Evolutionary conservation across 345 rosid genomes (phyloP).

Genomic region (Theobroma cacao): DNA sequence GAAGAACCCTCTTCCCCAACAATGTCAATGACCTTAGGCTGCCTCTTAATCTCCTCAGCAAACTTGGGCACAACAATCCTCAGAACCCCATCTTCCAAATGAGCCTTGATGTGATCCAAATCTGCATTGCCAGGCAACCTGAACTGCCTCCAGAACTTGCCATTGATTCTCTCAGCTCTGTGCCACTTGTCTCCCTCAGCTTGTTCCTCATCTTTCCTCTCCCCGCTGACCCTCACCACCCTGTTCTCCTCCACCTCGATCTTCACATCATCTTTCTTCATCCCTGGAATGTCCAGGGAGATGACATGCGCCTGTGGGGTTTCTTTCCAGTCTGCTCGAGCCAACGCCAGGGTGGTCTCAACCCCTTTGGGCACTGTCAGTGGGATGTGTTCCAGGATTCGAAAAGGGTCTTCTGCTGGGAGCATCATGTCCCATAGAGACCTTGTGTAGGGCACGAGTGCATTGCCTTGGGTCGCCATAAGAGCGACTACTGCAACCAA

Average conservation of each 20-base stretch:
- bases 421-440: slow-evolving; percentile 28
- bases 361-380: slow-evolving; percentile 27
- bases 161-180: slow-evolving; percentile 31
- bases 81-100: slow-evolving; percentile 33
- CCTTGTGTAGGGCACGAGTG: slow-evolving; percentile 23
- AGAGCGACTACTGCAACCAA: not conserved
- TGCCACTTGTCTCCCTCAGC: slow-evolving; percentile 40
- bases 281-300: slow-evolving; percentile 33
- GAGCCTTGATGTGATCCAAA: slow-evolving; percentile 31
- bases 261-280: slow-evolving; percentile 40
- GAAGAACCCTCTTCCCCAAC: slow-evolving; percentile 19
- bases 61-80: slow-evolving; percentile 29
- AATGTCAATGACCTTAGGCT: slow-evolving; percentile 39
- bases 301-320: slow-evolving; percentile 22
- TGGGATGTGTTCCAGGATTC: slow-evolving; percentile 41
- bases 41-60: slow-evolving; percentile 29
- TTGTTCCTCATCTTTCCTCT: slow-evolving; percentile 27
- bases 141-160: slow-evolving; percentile 41
- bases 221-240: slow-evolving; percentile 36
- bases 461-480: slow-evolving; percentile 1
- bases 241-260: slow-evolving; percentile 38
- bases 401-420: slow-evolving; percentile 41
- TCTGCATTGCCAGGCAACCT: slow-evolving; percentile 34
- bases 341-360: slow-evolving; percentile 21
- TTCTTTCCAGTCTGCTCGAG: slow-evolving; percentile 45